A percentile compares a stretch with the other conserved stretches of the same genome.
phyloP scores from a whole-genome alignment of 495 filamentous ascomycete genomes.

The Glutinoglossum americanum region DNA sequence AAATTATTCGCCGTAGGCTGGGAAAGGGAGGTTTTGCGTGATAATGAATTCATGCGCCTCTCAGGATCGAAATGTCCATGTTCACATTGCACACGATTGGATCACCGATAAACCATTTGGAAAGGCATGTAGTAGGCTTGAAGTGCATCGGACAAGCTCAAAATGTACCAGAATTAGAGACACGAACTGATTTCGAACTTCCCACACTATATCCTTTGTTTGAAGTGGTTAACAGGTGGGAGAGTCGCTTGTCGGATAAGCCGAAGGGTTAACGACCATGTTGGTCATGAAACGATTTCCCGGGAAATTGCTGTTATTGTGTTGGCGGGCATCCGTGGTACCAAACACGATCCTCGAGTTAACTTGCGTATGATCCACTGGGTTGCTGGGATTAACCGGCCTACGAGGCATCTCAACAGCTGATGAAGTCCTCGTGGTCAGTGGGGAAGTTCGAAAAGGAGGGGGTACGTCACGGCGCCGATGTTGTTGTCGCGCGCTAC shows the following conservation, averaged over 20 bases:
- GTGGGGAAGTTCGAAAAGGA: neutral
- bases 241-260: neutral
- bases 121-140: too few species aligned
- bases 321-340: neutral
- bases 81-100: too few species aligned
- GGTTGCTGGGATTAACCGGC: neutral
- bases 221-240: neutral
- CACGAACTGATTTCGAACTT: too few species aligned
- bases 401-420: neutral
- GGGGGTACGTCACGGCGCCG: neutral
- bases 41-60: too few species aligned
- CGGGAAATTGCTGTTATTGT: neutral
- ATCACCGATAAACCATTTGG: too few species aligned
- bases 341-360: neutral
- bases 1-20: too few species aligned
- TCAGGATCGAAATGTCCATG: too few species aligned
- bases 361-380: neutral
- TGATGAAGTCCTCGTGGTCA: neutral
- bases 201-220: too few species aligned
- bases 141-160: too few species aligned
- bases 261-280: neutral
- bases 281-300: neutral
- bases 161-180: too few species aligned
- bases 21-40: too few species aligned
- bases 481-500: neutral